Percentiles rank a stretch among this genome's conserved stretches.
Evolutionary conservation across 805 yeast species (phyloP).

Genomic region (Tetrapisispora namnaoensis): DNA sequence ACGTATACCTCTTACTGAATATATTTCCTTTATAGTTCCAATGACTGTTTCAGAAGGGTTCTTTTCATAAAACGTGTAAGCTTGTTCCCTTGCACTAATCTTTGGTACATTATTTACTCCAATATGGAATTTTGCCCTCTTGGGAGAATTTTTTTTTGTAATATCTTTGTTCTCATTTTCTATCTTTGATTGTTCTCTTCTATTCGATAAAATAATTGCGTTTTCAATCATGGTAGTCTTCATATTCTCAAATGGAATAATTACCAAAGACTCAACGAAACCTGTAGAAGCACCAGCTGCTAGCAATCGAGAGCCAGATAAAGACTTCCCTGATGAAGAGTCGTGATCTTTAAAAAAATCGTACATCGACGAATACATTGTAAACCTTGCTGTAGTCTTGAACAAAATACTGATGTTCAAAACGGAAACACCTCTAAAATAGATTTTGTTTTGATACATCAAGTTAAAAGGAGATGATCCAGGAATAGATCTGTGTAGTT

Average conservation of each 20-base stretch:
- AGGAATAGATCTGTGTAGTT: constrained; percentile 36
- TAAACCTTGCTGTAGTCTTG: constrained; percentile 65
- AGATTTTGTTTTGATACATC: constrained; percentile 28
- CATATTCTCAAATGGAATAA: constrained; percentile 85
- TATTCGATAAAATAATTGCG: constrained; percentile 31
- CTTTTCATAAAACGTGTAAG: constrained; percentile 33
- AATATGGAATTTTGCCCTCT: constrained; percentile 26
- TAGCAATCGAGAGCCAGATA: constrained; percentile 70
- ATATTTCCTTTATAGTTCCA: constrained; percentile 55
- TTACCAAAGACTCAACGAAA: constrained; percentile 65
- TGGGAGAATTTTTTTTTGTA: neutral
- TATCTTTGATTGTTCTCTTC: constrained; percentile 15
- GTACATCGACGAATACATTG: constrained; percentile 65
- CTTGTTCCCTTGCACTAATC: constrained; percentile 27
- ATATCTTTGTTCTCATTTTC: constrained; percentile 6
- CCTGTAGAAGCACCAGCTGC: constrained; percentile 84
- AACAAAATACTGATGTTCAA: constrained; percentile 62
- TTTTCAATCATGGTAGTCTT: constrained; percentile 76
- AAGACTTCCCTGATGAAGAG: constrained; percentile 48
- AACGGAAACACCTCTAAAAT: constrained; percentile 60
- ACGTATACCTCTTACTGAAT: constrained; percentile 55
- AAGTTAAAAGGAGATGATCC: constrained; percentile 12
- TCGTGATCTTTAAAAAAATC: constrained; percentile 37
- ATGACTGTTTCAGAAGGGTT: constrained; percentile 46
- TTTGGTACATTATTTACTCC: constrained; percentile 10